phyloP scores from a whole-genome alignment of 306 rosid species.

The Dicorynia guianensis region DNA sequence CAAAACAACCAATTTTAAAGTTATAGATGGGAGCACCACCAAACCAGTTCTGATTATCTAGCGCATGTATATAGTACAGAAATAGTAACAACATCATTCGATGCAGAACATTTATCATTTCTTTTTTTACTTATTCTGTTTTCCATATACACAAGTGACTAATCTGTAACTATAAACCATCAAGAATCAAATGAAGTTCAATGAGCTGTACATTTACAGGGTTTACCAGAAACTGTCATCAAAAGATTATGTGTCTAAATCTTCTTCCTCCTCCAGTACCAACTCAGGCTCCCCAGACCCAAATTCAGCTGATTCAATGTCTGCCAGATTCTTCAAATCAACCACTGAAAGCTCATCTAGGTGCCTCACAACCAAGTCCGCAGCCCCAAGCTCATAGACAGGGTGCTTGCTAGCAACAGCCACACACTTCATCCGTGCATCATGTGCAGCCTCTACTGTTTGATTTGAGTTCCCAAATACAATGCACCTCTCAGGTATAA shows the following conservation, averaged over 20 bases:
- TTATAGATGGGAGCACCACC: conserved; percentile 15
- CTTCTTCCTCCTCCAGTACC: conserved; percentile 75
- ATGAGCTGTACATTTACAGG: conserved; percentile 67
- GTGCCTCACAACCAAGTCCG: conserved; percentile 85
- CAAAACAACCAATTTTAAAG: no score
- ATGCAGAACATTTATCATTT: conserved; percentile 59
- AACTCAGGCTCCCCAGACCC: conserved; percentile 72
- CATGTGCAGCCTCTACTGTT: conserved; percentile 98
- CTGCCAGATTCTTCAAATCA: conserved; percentile 93
- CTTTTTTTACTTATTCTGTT: conserved; percentile 29
- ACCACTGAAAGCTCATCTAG: conserved; percentile 87
- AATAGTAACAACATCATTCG: conserved; percentile 57
- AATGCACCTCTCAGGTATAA: conserved; percentile 94
- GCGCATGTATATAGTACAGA: conserved; percentile 45
- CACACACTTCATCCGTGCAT: conserved; percentile 93
- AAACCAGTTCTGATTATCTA: conserved; percentile 32
- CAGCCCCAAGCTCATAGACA: conserved; percentile 90
- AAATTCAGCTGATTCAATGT: conserved; percentile 73
- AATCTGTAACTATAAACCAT: conserved; percentile 61
- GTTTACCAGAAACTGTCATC: conserved; percentile 85
- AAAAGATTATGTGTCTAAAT: conserved; percentile 49
- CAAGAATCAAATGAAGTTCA: conserved; percentile 70
- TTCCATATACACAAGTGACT: conserved; percentile 71
- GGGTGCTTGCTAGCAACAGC: conserved; percentile 99
- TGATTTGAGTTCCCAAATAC: conserved; percentile 95